phyloP scores from a whole-genome alignment of 1,284 basidiomycete genomes.

The Stygiomarasmius scandens region DNA sequence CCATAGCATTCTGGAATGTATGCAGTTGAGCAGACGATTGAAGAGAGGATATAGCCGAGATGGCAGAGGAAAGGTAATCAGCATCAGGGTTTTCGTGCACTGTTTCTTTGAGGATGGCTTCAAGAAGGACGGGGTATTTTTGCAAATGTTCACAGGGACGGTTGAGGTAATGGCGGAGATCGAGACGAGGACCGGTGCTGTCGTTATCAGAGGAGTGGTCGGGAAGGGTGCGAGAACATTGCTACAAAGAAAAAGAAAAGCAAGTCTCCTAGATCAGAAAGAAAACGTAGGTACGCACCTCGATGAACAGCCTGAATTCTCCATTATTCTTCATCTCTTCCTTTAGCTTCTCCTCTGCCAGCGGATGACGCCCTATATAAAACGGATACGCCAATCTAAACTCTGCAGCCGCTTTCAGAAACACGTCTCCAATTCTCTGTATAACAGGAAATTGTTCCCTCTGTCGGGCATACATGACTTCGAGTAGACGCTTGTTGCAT shows the following conservation, averaged over 20 bases:
- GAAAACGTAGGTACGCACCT: conserved; percentile 5
- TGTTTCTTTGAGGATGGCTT: conserved; percentile 85
- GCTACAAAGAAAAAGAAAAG: conserved; percentile 31
- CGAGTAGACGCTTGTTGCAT: conserved; percentile 81
- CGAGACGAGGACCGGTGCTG: conserved; percentile 57
- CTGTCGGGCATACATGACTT: conserved; percentile 86
- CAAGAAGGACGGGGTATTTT: conserved; percentile 86
- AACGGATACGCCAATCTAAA: conserved; percentile 80
- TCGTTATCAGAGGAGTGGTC: too few relatives aligned
- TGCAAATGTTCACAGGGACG: conserved; percentile 89
- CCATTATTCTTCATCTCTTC: conserved; percentile 84
- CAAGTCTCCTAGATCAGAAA: conserved; percentile 3
- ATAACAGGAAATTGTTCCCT: conserved; percentile 89
- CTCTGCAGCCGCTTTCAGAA: conserved; percentile 85
- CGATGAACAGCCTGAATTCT: conserved; percentile 72
- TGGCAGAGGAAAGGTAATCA: conserved; percentile 77
- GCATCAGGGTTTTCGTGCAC: conserved; percentile 76
- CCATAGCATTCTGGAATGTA: conserved; percentile 87
- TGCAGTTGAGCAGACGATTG: conserved; percentile 76
- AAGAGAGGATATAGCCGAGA: conserved; percentile 76
- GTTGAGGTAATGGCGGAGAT: conserved; percentile 86
- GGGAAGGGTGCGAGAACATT: conserved; percentile 20
- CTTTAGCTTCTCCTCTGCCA: conserved; percentile 85
- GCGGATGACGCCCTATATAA: conserved; percentile 84
- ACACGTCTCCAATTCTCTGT: conserved; percentile 87